Evolutionary conservation across 75 land plant genomes (phyloP).

Genomic region (Picea sitchensis): DNA sequence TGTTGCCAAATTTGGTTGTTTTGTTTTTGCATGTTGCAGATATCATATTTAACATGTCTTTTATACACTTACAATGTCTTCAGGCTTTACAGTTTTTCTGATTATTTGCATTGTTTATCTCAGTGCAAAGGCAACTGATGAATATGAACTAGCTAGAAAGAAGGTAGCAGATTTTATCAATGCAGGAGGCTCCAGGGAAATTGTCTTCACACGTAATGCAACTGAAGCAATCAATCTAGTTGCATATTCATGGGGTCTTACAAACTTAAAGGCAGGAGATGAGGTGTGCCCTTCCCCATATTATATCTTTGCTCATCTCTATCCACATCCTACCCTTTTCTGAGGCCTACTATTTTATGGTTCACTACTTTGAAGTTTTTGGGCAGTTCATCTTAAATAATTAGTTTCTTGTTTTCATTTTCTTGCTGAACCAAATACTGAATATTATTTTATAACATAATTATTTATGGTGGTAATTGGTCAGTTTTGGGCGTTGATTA

Average conservation of each 20-base stretch:
- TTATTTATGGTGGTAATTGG: no score
- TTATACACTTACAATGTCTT: neutral
- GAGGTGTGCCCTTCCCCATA: conserved; percentile 49
- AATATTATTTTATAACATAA: no score
- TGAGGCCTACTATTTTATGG: neutral
- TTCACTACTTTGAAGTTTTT: neutral
- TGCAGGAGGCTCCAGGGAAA: conserved; percentile 65
- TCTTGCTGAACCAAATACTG: no score
- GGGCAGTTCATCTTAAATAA: neutral
- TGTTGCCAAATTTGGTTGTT: neutral
- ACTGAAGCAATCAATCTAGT: conserved; percentile 94
- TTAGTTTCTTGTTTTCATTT: conserved; percentile 3
- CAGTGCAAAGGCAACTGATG: conserved; percentile 88
- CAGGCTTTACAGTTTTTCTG: neutral
- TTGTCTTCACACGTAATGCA: conserved; percentile 88
- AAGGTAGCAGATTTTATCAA: conserved; percentile 89
- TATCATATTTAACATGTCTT: neutral
- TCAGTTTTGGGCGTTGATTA: no score
- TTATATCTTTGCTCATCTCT: neutral
- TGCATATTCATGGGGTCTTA: conserved; percentile 82
- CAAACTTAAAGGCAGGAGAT: conserved; percentile 68
- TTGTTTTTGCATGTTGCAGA: neutral
- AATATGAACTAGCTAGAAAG: conserved; percentile 71
- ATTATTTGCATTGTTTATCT: neutral
- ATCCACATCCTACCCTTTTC: neutral